Evolutionary conservation across 208 protist genomes (phyloP), one percentile per base, ranked within the genome.

Genomic region (Crithidia sp.): DNA sequence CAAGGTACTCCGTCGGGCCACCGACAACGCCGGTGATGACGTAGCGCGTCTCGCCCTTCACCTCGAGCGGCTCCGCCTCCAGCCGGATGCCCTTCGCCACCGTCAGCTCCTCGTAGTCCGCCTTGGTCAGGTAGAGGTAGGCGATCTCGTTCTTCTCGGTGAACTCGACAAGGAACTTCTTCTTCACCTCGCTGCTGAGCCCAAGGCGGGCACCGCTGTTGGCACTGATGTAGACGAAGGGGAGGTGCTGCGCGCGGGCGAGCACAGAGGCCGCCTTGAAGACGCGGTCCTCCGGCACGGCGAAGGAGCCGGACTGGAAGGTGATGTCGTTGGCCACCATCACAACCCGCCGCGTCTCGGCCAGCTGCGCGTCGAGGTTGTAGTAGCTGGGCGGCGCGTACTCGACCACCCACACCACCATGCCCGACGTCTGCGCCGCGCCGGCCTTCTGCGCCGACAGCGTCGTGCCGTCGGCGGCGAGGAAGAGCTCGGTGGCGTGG

Each of bases 311-410:
- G 19, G 87, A 96, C 86, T 97, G 81, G 67, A 98, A 90, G 8
- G 98, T 99, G 67, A 99, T 99, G 87, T 99, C 98, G 79, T 99
- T 99, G 49, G 97, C 92, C 61, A 99, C 98, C n/a, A 99, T 76
- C n/a, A 99, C 89, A 3, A 99, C 72, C 17, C 92, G 78, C 39
- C 97, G 84, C 55, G 87, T 91, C 53, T 69, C 55, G 4, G 61
- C 70, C 12, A 43, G 68, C n/a, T 71, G 43, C 9, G 52, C 54
- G 7, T 89, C 84, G 19, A 70, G 5, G 49, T 93, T 72, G 54
- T 83, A 92, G 77, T 90, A 99, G 77, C 92, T 89, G 5, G 98
- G 97, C 19, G 98, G 98, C 7, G 76, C 74, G 44, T 99, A 79
- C 17, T 83, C 86, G 9, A 99, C 54, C 50, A 85, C 67, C 97